Evolutionary conservation across 1,139 yeast genomes (phyloP).

Genomic region (Pichia kudriavzevii): DNA sequence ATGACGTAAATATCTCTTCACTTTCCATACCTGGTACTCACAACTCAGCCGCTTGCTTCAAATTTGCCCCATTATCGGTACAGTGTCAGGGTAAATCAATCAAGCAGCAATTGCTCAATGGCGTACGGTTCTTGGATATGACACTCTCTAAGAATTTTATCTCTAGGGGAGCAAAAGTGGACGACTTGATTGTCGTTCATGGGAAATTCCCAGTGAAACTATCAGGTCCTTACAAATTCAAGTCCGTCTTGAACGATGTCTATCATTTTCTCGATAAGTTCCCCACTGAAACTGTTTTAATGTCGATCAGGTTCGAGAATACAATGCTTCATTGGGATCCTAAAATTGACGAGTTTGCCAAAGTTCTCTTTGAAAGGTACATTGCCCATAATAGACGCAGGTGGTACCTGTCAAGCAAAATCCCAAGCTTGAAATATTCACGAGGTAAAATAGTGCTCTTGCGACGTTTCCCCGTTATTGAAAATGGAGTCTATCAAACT

Average conservation of each 20-base stretch:
- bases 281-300: constrained; percentile 53
- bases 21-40: constrained; percentile 76
- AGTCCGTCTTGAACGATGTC: constrained; percentile 45
- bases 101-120: constrained; percentile 57
- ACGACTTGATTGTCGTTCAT: constrained; percentile 62
- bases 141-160: constrained; percentile 56
- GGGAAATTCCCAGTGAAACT: constrained; percentile 70
- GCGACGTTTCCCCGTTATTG: constrained; percentile 62
- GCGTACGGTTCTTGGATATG: constrained; percentile 67
- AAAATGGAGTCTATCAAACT: constrained; percentile 31
- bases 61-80: constrained; percentile 65
- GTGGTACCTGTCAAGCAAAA: constrained; percentile 53
- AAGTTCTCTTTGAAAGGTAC: constrained; percentile 55
- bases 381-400: constrained; percentile 42
- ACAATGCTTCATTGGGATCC: constrained; percentile 52
- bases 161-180: constrained; percentile 30
- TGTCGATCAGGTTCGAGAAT: constrained; percentile 74
- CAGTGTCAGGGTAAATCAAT: constrained; percentile 66
- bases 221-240: constrained; percentile 41
- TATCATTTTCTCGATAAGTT: constrained; percentile 49
- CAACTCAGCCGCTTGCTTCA: constrained; percentile 66
- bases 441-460: constrained; percentile 64
- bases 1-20: constrained; percentile 43
- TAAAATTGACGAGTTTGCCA: constrained; percentile 57
- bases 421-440: constrained; percentile 54